Evolutionary conservation across 2,329 filamentous ascomycete genomes (phyloP).

Genomic region (Colletotrichum sp.): DNA sequence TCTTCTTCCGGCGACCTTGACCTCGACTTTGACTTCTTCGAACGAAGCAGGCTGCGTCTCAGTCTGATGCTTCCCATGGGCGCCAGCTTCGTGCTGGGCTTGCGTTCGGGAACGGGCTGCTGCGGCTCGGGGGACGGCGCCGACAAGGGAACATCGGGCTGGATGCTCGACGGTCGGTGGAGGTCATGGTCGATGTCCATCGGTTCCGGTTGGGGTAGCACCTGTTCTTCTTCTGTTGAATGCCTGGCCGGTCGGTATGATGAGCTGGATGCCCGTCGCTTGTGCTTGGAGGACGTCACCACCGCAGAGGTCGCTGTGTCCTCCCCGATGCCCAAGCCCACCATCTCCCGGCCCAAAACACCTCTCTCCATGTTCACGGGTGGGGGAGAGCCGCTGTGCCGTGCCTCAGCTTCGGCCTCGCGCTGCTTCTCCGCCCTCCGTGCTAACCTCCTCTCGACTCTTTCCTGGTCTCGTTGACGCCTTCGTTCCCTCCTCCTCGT

Average conservation of each 20-base stretch:
- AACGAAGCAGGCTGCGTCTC: slow-evolving; percentile 42
- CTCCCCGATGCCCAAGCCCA: slow-evolving; percentile 54
- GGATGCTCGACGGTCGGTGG: slow-evolving; percentile 56
- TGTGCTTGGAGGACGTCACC: slow-evolving; percentile 55
- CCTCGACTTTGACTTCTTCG: slow-evolving; percentile 54
- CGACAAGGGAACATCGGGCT: slow-evolving; percentile 28
- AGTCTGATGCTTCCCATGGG: slow-evolving; percentile 34
- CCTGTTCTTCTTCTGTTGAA: slow-evolving; percentile 18
- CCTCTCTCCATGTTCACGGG: slow-evolving; percentile 65
- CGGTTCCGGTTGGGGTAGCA: slow-evolving; percentile 12
- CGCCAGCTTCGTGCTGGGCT: slow-evolving; percentile 17
- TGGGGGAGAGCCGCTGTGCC: slow-evolving; percentile 53
- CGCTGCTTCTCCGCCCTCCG: slow-evolving; percentile 71
- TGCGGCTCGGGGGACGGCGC: not conserved
- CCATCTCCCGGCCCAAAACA: slow-evolving; percentile 62
- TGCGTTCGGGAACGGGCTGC: not conserved
- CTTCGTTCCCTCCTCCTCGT: slow-evolving; percentile 80
- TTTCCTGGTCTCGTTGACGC: slow-evolving; percentile 70
- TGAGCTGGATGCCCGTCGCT: slow-evolving; percentile 47
- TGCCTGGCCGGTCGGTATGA: slow-evolving; percentile 37
- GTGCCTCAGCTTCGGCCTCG: slow-evolving; percentile 61
- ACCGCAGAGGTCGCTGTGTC: slow-evolving; percentile 53
- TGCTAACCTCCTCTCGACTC: slow-evolving; percentile 67
- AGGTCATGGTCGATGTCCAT: slow-evolving; percentile 31
- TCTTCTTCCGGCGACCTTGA: slow-evolving; percentile 48